A percentile compares a stretch with the other conserved stretches of the same genome.
Evolutionary conservation across 2,329 filamentous ascomycete species (phyloP).

Genomic region (Falciphora oryzae): DNA sequence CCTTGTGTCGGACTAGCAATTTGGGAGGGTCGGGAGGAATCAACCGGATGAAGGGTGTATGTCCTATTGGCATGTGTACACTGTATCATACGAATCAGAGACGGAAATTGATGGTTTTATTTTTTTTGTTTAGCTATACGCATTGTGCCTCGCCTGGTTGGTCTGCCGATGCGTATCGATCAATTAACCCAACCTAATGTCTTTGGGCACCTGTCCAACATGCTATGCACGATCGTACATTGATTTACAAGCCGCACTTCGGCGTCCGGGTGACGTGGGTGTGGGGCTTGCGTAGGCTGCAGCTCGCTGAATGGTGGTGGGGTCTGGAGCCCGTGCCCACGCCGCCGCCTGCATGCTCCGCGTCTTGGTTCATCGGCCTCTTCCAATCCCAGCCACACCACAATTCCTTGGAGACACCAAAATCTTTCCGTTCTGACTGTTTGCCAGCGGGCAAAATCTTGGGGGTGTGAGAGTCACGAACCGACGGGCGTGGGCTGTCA

Average conservation of each 20-base stretch:
- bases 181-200: too few relatives aligned
- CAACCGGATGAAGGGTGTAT: not conserved
- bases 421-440: not conserved
- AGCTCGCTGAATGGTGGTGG: not conserved
- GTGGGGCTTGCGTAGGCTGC: not conserved
- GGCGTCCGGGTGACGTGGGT: not conserved
- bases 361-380: too few relatives aligned
- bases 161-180: not conserved
- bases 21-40: not conserved
- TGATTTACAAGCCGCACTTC: too few relatives aligned
- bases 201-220: not conserved
- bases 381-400: not conserved
- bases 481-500: not conserved
- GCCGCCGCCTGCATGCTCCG: too few relatives aligned
- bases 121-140: not conserved
- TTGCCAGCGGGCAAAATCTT: too few relatives aligned
- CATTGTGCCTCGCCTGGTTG: not conserved
- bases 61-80: slow-evolving; percentile 7
- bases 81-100: slow-evolving; percentile 7
- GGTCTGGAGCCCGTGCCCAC: not conserved
- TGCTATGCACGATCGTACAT: not conserved
- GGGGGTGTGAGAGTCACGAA: not conserved
- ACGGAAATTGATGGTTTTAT: slow-evolving; percentile 7
- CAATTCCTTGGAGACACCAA: not conserved
- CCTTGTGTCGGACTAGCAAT: not conserved